A percentile compares a stretch with the other conserved stretches of the same genome.
Evolutionary conservation across 257 asterid species (phyloP).

Genomic region (Nemophila menziesii): DNA sequence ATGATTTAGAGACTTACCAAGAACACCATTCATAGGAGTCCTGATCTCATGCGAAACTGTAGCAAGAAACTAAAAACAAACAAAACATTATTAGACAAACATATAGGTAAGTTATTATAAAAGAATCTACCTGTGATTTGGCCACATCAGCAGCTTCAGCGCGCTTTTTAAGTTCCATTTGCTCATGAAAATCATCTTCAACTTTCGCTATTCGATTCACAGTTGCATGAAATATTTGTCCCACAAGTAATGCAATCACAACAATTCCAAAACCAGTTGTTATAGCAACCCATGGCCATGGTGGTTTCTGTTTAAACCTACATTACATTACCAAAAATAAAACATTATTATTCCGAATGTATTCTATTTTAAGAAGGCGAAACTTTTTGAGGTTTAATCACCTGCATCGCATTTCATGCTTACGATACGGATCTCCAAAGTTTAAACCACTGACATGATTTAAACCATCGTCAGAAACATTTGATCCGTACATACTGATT

Average conservation of each 20-base stretch:
- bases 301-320: slow-evolving; percentile 86
- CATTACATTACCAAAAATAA: slow-evolving; percentile 6
- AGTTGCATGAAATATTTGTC: slow-evolving; percentile 63
- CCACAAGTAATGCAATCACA: slow-evolving; percentile 48
- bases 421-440: slow-evolving; percentile 91
- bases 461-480: slow-evolving; percentile 37
- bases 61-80: slow-evolving; percentile 80
- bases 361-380: too few species aligned
- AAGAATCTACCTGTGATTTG: slow-evolving; percentile 58
- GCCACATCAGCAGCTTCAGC: slow-evolving; percentile 94
- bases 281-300: slow-evolving; percentile 84
- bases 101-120: slow-evolving; percentile 4
- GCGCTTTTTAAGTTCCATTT: slow-evolving; percentile 70
- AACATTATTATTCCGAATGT: too few species aligned
- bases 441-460: slow-evolving; percentile 59
- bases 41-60: slow-evolving; percentile 99
- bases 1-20: slow-evolving; percentile 43
- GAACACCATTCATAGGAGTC: slow-evolving; percentile 99
- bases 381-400: slow-evolving; percentile 9
- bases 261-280: slow-evolving; percentile 38
- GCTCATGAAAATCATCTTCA: slow-evolving; percentile 65
- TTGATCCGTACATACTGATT: slow-evolving; percentile 90
- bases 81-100: slow-evolving; percentile 10
- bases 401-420: slow-evolving; percentile 99
- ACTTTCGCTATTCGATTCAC: slow-evolving; percentile 74